phyloP scores from a whole-genome alignment of 306 rosid genomes.

The Mimosa pudica region DNA sequence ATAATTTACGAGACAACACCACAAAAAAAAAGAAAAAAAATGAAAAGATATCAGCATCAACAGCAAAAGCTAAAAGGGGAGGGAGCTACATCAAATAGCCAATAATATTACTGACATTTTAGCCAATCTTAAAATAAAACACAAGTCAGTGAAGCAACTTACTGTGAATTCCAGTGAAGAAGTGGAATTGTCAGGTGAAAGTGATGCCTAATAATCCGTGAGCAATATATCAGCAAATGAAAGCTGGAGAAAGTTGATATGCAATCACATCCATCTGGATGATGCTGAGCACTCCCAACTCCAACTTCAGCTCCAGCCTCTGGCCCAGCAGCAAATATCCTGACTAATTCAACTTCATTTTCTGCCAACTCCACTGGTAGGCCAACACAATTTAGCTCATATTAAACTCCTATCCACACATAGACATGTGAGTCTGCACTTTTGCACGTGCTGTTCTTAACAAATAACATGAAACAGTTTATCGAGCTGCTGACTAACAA shows the following conservation, averaged over 20 bases:
- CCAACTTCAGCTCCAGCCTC: background rate
- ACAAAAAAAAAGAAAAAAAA: background rate
- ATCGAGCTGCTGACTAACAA: background rate
- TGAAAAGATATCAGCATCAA: background rate
- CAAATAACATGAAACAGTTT: conserved; percentile 19
- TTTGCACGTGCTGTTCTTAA: conserved; percentile 16
- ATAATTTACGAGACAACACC: background rate
- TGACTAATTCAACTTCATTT: conserved; percentile 11
- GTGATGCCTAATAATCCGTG: background rate
- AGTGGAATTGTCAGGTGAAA: background rate
- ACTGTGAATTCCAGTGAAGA: conserved; percentile 12
- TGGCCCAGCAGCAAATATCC: conserved; percentile 4
- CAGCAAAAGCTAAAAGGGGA: background rate
- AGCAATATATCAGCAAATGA: background rate
- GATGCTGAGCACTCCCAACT: background rate
- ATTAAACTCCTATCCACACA: conserved; percentile 14
- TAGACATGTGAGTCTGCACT: background rate
- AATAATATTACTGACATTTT: conserved; percentile 4
- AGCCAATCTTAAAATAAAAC: background rate
- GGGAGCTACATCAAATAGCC: background rate
- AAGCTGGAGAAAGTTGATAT: background rate
- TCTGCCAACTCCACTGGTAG: conserved; percentile 16
- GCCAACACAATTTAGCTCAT: conserved; percentile 22
- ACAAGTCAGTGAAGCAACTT: conserved; percentile 1
- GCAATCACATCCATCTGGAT: conserved; percentile 17